Percentiles rank a stretch among this genome's conserved stretches.
These are phyloP conservation scores for Tremellales sp. DNA, from an alignment of 1,284 basidiomycete genomes.

Conservation along the genomic window DNA sequence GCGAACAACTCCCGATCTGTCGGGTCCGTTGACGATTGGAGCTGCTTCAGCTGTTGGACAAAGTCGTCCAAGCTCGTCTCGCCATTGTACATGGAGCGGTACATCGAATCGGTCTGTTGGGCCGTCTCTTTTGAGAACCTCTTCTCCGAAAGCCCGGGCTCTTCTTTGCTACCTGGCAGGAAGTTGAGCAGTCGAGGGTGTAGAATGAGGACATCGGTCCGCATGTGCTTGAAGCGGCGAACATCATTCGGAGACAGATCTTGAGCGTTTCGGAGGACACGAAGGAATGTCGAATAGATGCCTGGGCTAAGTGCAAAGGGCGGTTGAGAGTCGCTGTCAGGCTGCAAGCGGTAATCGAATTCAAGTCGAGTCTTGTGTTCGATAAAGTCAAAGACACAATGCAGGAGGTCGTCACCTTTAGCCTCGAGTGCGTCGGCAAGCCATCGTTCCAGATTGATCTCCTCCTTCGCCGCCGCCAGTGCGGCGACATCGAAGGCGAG, in stretches of 20 bases:
- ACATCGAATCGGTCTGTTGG: slow-evolving; percentile 88
- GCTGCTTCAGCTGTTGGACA: slow-evolving; percentile 76
- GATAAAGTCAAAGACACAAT: slow-evolving; percentile 79
- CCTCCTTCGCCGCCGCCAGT: slow-evolving; percentile 85
- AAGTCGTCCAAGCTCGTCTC: slow-evolving; percentile 92
- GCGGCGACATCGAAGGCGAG: slow-evolving; percentile 91
- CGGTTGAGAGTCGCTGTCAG: slow-evolving; percentile 64
- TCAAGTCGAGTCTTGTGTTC: slow-evolving; percentile 89
- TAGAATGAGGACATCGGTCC: slow-evolving; percentile 90
- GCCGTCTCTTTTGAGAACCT: slow-evolving; percentile 86
- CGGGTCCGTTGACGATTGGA: slow-evolving; percentile 74
- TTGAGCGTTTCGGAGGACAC: slow-evolving; percentile 64
- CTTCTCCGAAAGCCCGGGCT: slow-evolving; percentile 88
- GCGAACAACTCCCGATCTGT: slow-evolving; percentile 95
- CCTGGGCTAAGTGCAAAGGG: slow-evolving; percentile 50
- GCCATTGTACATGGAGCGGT: slow-evolving; percentile 93
- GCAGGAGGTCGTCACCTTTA: slow-evolving; percentile 80
- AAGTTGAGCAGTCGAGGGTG: slow-evolving; percentile 96
- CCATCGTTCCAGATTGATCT: slow-evolving; percentile 95
- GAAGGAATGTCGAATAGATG: slow-evolving; percentile 86
- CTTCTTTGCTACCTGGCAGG: slow-evolving; percentile 78
- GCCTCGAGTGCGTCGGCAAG: slow-evolving; percentile 76
- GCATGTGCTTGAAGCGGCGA: slow-evolving; percentile 84
- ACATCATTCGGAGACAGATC: slow-evolving; percentile 64
- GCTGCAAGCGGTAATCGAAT: slow-evolving; percentile 70